phyloP scores from a whole-genome alignment of 352 stramenopile genomes.

The Phytophthora kernoviae region DNA sequence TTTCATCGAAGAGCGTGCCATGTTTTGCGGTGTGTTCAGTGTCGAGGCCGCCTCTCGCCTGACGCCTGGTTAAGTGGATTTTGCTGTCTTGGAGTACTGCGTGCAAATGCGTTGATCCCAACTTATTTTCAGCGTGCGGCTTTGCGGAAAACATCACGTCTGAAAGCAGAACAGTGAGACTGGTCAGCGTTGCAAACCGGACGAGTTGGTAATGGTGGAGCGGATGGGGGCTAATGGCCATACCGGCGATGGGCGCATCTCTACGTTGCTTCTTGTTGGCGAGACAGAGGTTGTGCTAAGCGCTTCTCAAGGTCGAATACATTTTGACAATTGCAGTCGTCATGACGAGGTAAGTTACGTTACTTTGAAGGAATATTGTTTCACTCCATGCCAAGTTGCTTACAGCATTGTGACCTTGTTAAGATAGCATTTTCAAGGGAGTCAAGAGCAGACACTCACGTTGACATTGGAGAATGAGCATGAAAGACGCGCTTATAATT shows the following conservation, averaged over 20 bases:
- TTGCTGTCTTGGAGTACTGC: too few species aligned
- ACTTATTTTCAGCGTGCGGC: slow-evolving; percentile 25
- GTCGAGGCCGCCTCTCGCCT: slow-evolving; percentile 14
- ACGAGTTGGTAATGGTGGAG: too few species aligned
- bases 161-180: background rate
- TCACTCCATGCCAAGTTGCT: slow-evolving; percentile 4
- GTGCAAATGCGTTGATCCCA: background rate
- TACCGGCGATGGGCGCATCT: slow-evolving; percentile 10
- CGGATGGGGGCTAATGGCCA: slow-evolving; percentile 1
- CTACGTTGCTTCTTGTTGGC: slow-evolving; percentile 20
- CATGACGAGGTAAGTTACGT: slow-evolving; percentile 6
- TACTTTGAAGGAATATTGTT: background rate
- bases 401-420: slow-evolving; percentile 7
- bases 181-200: too few species aligned
- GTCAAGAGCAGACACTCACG: slow-evolving; percentile 13
- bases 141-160: slow-evolving; percentile 4
- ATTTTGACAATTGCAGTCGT: slow-evolving; percentile 20
- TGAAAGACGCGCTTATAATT: background rate
- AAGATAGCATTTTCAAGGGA: slow-evolving; percentile 8
- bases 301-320: slow-evolving; percentile 11
- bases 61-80: slow-evolving; percentile 4
- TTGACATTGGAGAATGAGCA: slow-evolving; percentile 17
- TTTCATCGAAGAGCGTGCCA: slow-evolving; percentile 10
- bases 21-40: slow-evolving; percentile 11
- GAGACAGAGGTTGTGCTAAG: slow-evolving; percentile 23